A percentile compares a stretch with the other conserved stretches of the same genome.
These are phyloP conservation scores for Starmerella ratchasimensis DNA, from an alignment of 805 yeast genomes.

Conservation along the genomic window DNA sequence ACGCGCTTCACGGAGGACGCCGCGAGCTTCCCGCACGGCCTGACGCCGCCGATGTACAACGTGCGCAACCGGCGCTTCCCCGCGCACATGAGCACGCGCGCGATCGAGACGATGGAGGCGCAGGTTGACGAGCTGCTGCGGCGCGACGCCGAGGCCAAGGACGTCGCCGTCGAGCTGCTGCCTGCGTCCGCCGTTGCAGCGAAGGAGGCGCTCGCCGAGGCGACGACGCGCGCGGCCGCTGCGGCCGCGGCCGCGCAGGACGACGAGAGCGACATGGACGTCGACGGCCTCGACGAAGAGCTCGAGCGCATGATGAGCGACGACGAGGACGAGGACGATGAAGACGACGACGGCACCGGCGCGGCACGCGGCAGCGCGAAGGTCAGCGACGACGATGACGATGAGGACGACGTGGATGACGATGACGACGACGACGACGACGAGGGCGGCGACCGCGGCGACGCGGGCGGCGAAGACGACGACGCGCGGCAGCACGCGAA, in stretches of 20 bases:
- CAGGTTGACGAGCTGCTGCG: constrained; percentile 63
- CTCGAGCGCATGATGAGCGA: constrained; percentile 26
- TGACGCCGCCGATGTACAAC: constrained; percentile 66
- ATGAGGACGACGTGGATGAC: constrained; percentile 22
- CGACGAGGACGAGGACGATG: constrained; percentile 23
- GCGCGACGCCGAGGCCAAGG: constrained; percentile 74
- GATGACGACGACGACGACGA: constrained; percentile 5
- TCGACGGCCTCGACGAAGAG: constrained; percentile 23
- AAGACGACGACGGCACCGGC: constrained; percentile 17
- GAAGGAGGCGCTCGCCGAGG: constrained; percentile 24
- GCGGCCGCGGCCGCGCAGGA: constrained; percentile 29
- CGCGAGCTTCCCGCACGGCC: constrained; percentile 49
- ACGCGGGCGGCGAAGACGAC: constrained; percentile 38
- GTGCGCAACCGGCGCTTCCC: constrained; percentile 59
- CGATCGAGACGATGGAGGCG: constrained; percentile 64
- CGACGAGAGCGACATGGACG: constrained; percentile 25
- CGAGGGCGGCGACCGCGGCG: constrained; percentile 14
- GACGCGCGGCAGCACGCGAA: constrained; percentile 51
- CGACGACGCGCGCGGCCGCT: constrained; percentile 24
- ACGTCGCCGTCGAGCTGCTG: constrained; percentile 58
- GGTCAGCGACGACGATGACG: constrained; percentile 9
- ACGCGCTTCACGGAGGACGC: constrained; percentile 23
- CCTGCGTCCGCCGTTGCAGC: constrained; percentile 29
- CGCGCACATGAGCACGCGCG: constrained; percentile 51
- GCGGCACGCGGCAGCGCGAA: too few species aligned